Conservation (phyloP, 805 yeast genomes). For the Pichia exigua region DNA sequence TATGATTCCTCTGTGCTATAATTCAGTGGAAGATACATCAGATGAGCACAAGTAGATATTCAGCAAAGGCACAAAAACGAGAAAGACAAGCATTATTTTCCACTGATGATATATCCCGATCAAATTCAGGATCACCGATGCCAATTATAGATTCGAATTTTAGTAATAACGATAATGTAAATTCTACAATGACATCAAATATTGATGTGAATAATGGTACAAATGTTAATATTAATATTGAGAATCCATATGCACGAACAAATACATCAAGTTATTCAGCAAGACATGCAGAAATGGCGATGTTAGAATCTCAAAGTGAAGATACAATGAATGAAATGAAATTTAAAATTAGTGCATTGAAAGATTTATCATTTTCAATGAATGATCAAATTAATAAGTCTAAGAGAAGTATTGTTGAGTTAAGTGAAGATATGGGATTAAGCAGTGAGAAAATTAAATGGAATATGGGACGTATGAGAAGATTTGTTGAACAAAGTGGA, state of each 20-base stretch:
- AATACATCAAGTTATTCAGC: slow-evolving; percentile 28
- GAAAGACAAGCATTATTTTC: slow-evolving; percentile 9
- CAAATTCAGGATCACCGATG: slow-evolving; percentile 5
- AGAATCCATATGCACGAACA: slow-evolving; percentile 12
- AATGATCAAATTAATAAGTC: slow-evolving; percentile 52
- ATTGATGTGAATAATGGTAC: slow-evolving; percentile 21
- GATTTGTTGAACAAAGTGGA: slow-evolving; percentile 57
- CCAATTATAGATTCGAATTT: slow-evolving; percentile 10
- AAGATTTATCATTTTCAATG: slow-evolving; percentile 48
- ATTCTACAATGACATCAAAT: background rate
- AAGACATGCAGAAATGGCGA: slow-evolving; percentile 46
- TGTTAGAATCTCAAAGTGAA: slow-evolving; percentile 59
- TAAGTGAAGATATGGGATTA: slow-evolving; percentile 26
- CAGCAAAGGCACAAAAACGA: slow-evolving; percentile 8
- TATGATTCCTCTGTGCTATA: too few species aligned
- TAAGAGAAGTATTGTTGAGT: slow-evolving; percentile 17
- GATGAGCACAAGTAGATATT: slow-evolving; percentile 14
- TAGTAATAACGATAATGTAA: too few species aligned
- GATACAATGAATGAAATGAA: slow-evolving; percentile 49
- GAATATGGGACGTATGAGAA: slow-evolving; percentile 50
- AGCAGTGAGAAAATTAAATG: slow-evolving; percentile 37
- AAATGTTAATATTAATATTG: background rate
- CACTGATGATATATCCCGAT: slow-evolving; percentile 4
- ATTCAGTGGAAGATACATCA: background rate
- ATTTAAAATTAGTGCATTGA: slow-evolving; percentile 45